Base-by-base conservation (phyloP, 192 early-diverging fungal species). In the Borealophlyctis nickersoniae region DNA sequence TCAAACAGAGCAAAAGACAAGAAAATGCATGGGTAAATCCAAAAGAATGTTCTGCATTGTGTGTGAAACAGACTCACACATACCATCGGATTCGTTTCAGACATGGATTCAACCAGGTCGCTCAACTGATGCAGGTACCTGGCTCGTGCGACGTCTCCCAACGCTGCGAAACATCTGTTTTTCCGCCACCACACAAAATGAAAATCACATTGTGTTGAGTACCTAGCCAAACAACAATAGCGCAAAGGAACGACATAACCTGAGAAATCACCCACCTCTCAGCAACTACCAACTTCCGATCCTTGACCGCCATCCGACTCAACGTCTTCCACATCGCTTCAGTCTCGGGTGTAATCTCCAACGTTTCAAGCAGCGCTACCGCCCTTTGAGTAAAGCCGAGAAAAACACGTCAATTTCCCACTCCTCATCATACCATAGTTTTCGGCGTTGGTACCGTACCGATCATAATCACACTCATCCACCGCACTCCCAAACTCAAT, bases 251-350 rank as follows among this genome's bases (percentile, higher is more conserved):
- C n/a, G n/a, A n/a, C n/a, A n/a, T n/a, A n/a, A n/a, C 29, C 16
- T 26, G 0, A 11, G 1, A 62, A 58, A 56, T 69, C 11, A 36
- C 57, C 16, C 55, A 78, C 72, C 77, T 71, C 59, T 87, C 81
- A 4, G 81, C 85, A 48, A 87, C 76, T 13, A 66, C n/a, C 35
- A 87, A 58, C 30, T 82, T 77, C 36, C 73, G 66, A 56, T 87
- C 78, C 57, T 84, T 71, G 13, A 87, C 56, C 1, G 85, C 81
- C 39, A 81, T 75, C 16, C 63, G 34, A 51, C 77, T 74, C 9
- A 87, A 65, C 9, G 75, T 75, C 67, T 83, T 83, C 85, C 85
- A 87, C 85, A 87, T 87, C 9, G 83, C 85, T 61, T 84, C 80
- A 1, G 82, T 86, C 60, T 87, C 85, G 1, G 79, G 69, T 14